Evolutionary conservation across 768 basidiomycete genomes (phyloP).

Genomic region (Calocera cornea): DNA sequence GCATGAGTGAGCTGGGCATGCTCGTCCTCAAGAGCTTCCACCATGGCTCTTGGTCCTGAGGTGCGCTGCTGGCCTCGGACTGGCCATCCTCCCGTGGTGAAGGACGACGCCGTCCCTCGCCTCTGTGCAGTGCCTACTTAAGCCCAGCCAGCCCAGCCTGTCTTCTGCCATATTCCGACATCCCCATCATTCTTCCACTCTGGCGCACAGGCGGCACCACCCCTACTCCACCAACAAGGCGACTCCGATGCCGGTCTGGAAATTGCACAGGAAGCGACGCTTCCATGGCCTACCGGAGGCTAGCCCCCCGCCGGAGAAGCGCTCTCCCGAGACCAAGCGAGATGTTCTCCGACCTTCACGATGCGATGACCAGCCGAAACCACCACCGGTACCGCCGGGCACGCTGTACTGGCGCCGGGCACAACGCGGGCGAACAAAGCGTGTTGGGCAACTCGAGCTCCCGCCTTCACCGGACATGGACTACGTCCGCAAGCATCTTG

Average conservation of each 20-base stretch:
- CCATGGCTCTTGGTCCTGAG: neutral
- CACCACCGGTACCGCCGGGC: neutral
- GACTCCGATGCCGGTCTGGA: neutral
- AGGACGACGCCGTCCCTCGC: conserved; percentile 11
- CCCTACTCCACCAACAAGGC: too few species aligned
- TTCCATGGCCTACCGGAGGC: neutral
- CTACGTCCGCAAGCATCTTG: neutral
- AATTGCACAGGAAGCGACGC: neutral
- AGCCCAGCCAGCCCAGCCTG: too few species aligned
- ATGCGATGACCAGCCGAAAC: neutral
- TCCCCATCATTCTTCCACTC: too few species aligned
- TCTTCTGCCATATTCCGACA: too few species aligned
- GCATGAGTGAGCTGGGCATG: neutral
- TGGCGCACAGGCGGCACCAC: too few species aligned
- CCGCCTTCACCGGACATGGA: neutral
- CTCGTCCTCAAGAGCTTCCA: neutral
- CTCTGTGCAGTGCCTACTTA: too few species aligned
- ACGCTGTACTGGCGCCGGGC: neutral
- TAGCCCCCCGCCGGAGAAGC: neutral
- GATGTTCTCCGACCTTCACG: neutral
- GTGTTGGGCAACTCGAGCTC: neutral
- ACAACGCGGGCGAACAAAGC: neutral
- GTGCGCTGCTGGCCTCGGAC: neutral
- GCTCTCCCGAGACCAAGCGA: neutral
- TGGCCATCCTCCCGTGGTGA: conserved; percentile 22